These are phyloP conservation scores for Solanum gandarillasii DNA, from an alignment of 257 asterid genomes.

Conservation along the genomic window DNA sequence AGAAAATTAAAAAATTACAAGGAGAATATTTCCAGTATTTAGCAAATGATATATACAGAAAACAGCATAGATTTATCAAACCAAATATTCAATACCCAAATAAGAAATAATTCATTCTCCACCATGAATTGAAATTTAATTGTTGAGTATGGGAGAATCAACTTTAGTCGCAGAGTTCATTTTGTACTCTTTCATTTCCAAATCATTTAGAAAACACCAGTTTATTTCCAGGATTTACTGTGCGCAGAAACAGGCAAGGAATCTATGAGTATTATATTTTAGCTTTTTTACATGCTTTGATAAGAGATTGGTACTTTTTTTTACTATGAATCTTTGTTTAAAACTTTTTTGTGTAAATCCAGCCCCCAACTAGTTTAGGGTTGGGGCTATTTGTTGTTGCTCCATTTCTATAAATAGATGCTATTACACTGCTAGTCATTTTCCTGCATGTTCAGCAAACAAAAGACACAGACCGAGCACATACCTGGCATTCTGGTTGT, in stretches of 20 bases:
- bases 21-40: background rate
- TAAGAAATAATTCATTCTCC: background rate
- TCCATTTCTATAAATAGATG: background rate
- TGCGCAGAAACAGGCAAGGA: background rate
- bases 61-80: background rate
- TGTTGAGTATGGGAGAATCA: background rate
- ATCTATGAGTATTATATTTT: background rate
- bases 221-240: background rate
- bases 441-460: background rate
- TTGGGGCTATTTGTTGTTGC: background rate
- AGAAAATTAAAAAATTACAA: background rate
- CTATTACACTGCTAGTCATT: background rate
- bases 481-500: slow-evolving; percentile 90
- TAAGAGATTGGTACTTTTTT: background rate
- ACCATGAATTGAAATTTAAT: background rate
- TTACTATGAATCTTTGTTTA: background rate
- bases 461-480: background rate
- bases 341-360: background rate
- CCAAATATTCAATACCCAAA: background rate
- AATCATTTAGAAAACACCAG: background rate
- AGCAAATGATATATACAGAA: background rate
- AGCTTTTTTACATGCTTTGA: background rate
- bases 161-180: background rate
- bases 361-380: background rate
- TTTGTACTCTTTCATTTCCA: background rate